A percentile compares a stretch with the other conserved stretches of the same genome.
Conservation (phyloP, 805 yeast species). For the Saccharomycopsis microspora region DNA sequence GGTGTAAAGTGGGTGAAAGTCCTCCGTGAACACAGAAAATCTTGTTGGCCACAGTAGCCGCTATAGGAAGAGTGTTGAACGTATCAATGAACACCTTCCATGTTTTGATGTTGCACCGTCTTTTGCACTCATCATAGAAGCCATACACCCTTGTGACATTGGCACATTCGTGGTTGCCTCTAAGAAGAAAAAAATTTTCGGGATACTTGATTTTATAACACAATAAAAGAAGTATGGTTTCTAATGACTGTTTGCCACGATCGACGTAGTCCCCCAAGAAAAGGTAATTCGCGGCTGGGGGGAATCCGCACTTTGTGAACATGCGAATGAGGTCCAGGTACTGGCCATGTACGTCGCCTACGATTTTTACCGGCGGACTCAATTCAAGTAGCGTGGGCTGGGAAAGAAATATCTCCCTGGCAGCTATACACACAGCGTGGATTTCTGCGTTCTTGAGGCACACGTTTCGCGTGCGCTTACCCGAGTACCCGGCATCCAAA, state of each 20-base stretch:
- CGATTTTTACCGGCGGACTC: conserved; percentile 70
- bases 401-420: conserved; percentile 78
- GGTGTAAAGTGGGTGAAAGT: conserved; percentile 59
- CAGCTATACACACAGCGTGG: conserved; percentile 72
- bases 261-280: conserved; percentile 80
- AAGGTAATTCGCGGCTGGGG: conserved; percentile 58
- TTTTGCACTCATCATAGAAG: conserved; percentile 76
- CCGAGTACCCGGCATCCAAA: conserved; percentile 92
- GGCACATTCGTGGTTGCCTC: conserved; percentile 84
- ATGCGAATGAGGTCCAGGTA: conserved; percentile 83
- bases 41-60: conserved; percentile 74
- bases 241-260: conserved; percentile 74
- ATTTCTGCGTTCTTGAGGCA: conserved; percentile 88
- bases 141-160: conserved; percentile 78
- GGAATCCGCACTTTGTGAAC: conserved; percentile 93
- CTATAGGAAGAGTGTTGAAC: conserved; percentile 70
- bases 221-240: conserved; percentile 59
- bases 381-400: conserved; percentile 88
- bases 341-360: conserved; percentile 96
- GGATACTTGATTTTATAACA: conserved; percentile 81
- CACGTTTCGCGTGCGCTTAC: conserved; percentile 81
- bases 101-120: conserved; percentile 57
- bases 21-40: conserved; percentile 86
- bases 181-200: conserved; percentile 63
- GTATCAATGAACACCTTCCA: conserved; percentile 78